Evolutionary conservation across 768 basidiomycete species (phyloP), one percentile per base, ranked within the genome.

Genomic region (Solioccasus polychromus): DNA sequence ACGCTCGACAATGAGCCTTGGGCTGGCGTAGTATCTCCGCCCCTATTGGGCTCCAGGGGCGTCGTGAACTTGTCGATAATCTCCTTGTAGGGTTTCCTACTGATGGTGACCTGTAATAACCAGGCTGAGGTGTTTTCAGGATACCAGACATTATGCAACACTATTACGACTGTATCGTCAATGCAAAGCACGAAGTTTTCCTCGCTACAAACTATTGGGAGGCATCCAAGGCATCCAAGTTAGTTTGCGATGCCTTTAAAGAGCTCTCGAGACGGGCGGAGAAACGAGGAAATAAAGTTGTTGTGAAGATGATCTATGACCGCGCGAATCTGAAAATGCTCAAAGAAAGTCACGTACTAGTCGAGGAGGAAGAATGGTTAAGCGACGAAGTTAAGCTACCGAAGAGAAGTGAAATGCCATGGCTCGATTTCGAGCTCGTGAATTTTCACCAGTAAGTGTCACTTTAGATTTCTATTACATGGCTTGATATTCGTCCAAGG

Each of bases 131-230:
- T 18, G 11, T 41, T 29, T 47, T 8, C 48, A 79, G 75, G 34
- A 81, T 85, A 35, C 82, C 85, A 0, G 85, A 87, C 54, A 87
- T 86, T 52, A 83, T 85, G 73, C 72, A 75, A 42, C 85, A 87
- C 55, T 82, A 84, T 64, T 71, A 75, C 17, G 76, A 80, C 38
- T 69, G 78, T 38, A 83, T 87, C 42, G 72, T 80, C 19, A 67
- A 71, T 24, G 83, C 84, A 8, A 66, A 83, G 54, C 68, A 76
- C 30, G 84, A 87, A 65, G 74, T 86, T 14, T 71, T 87, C 51
- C 67, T 87, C 12, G 82, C 81, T 2, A 86, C 85, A 5, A 86
- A 85, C 61, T 80, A 79, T 52, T 76, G 74, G 71, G 69, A 81
- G 58, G 63, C 72, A 36, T 74, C 78, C 7, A 71, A 76, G 49